Evolutionary conservation across 495 filamentous ascomycete species (phyloP), one percentile per base, ranked within the genome.

Genomic region (Articulospora tetracladia): DNA sequence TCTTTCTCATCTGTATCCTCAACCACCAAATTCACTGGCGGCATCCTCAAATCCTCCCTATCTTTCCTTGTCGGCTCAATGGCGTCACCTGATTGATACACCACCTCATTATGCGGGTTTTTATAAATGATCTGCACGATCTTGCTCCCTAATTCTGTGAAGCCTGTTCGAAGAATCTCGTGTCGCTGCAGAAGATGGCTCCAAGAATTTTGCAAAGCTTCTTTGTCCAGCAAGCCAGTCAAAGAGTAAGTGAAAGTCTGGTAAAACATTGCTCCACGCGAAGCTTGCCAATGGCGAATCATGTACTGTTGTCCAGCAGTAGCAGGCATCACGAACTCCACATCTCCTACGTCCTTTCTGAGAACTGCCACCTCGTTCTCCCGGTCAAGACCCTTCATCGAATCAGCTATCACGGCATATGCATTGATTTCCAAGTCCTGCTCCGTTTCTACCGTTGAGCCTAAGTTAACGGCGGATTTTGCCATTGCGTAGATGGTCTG

Each of bases 401-500:
- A 71, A 17, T 73, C 61, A 15, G 60, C 36, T 15, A 79, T 59
- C 6, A 72, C 53, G 3, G 68, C 47, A 1, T 69, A 56, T 23
- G 63, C 59, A 36, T 76, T n/a, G n/a, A n/a, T n/a, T n/a, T n/a
- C 63, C 3, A 69, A 20, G 7, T 65, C 28, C 22, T 64, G 47
- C 13, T 53, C 46, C 12, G 46, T 20, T 15, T 57, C 52, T 20
- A 57, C 23, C 1, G 63, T 66, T 12, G 66, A 55, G 3, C 32
- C 20, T 11, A 3, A 12, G 11, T 54, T 39, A 12, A 19, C 3
- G 10, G 34, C 57, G 19, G 50, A 55, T 15, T 59, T 58, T 17
- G 76, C 77, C 68, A 93, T 87, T 8, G 82, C 80, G 3, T 73
- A 66, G 15, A 92, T 75, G 0, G 83, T 89, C n/a, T 74, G 75